phyloP scores from a whole-genome alignment of 768 basidiomycete species.

The Tulasnella sp. region DNA sequence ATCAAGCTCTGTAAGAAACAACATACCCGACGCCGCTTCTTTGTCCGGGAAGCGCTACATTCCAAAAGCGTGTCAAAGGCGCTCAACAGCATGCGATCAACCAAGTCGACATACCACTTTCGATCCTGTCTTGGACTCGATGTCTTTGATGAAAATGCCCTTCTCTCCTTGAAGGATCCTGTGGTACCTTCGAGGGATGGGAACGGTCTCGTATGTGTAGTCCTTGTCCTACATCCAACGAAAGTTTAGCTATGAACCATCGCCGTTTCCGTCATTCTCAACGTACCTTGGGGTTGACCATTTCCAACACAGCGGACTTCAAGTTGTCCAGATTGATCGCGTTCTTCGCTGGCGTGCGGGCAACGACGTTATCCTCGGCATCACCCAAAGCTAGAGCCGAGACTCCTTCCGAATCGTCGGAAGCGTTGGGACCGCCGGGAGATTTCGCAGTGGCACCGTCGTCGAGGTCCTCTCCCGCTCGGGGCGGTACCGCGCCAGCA shows the following conservation, averaged over 20 bases:
- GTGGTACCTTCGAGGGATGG: slow-evolving; percentile 91
- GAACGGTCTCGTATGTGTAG: slow-evolving; percentile 86
- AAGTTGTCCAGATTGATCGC: slow-evolving; percentile 89
- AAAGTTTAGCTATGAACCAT: background rate
- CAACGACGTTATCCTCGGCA: slow-evolving; percentile 97
- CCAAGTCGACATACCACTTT: slow-evolving; percentile 39
- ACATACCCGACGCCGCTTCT: slow-evolving; percentile 60
- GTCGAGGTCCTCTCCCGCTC: slow-evolving; percentile 77
- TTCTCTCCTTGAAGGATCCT: slow-evolving; percentile 93
- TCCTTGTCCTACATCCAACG: slow-evolving; percentile 72
- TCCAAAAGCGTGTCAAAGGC: background rate
- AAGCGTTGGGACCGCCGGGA: background rate
- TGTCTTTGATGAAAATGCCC: slow-evolving; percentile 93
- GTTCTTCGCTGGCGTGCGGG: slow-evolving; percentile 97
- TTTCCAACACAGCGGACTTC: slow-evolving; percentile 94
- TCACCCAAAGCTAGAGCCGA: slow-evolving; percentile 8
- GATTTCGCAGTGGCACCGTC: background rate
- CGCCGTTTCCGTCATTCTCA: background rate
- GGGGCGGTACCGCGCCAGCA: slow-evolving; percentile 29
- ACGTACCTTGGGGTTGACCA: slow-evolving; percentile 88
- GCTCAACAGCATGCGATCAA: background rate
- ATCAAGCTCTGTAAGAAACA: background rate
- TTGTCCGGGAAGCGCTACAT: slow-evolving; percentile 73
- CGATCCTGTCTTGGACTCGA: slow-evolving; percentile 93
- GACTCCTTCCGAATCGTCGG: background rate